A percentile compares a stretch with the other conserved stretches of the same genome.
These are phyloP conservation scores for Rhizopogon roseolus DNA, from an alignment of 768 basidiomycete species.

Conservation along the genomic window DNA sequence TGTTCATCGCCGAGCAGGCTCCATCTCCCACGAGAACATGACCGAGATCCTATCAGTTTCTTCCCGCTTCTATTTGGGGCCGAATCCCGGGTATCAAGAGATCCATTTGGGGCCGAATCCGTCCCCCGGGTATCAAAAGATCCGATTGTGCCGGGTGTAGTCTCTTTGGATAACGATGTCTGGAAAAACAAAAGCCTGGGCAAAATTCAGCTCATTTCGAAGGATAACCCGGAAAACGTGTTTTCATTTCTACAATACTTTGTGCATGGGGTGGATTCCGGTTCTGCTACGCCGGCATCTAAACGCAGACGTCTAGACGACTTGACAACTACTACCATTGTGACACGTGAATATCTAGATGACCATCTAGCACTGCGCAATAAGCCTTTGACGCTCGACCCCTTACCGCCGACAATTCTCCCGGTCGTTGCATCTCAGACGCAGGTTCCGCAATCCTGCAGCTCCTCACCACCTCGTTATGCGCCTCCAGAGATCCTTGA, in stretches of 20 bases:
- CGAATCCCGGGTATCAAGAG: not conserved
- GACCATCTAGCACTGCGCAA: not conserved
- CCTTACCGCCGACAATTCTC: not conserved
- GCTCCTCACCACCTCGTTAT: conserved; percentile 11
- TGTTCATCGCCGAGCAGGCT: not conserved
- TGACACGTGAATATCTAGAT: not conserved
- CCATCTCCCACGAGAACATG: not conserved
- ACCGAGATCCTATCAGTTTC: not conserved
- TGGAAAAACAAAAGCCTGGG: not conserved
- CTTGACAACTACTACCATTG: not conserved
- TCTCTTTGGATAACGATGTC: not conserved
- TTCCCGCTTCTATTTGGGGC: not conserved
- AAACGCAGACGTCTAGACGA: not conserved
- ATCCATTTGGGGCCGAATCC: not conserved
- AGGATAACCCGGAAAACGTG: not conserved
- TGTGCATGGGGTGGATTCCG: not conserved
- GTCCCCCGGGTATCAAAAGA: not conserved
- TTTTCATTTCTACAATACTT: not conserved
- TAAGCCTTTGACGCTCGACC: not conserved
- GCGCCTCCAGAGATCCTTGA: conserved; percentile 39
- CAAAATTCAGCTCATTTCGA: not conserved
- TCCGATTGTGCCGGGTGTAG: not conserved
- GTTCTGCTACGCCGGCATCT: not conserved
- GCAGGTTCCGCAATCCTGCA: not conserved
- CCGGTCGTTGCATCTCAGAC: not conserved